phyloP scores from a whole-genome alignment of 192 early-diverging fungal genomes.

The Endogone sp. region DNA sequence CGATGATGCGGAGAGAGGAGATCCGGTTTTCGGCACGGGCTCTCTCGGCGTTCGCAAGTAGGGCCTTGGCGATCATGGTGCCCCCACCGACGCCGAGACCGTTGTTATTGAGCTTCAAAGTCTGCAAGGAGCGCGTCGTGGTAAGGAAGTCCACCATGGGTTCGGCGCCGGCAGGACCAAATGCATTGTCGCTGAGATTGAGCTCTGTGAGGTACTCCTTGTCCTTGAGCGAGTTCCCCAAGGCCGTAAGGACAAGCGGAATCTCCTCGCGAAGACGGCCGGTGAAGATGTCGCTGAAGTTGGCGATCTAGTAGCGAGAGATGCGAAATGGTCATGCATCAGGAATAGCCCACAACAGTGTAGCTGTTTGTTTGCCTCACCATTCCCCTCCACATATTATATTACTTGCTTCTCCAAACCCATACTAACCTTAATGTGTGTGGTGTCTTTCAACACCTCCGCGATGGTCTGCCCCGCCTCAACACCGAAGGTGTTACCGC shows the following conservation, averaged over 20 bases:
- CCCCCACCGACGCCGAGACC: slow-evolving; percentile 93
- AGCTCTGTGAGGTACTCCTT: slow-evolving; percentile 77
- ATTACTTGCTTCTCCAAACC: neutral
- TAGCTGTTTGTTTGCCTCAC: no score
- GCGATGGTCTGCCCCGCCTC: slow-evolving; percentile 84
- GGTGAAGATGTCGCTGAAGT: slow-evolving; percentile 92
- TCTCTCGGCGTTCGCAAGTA: slow-evolving; percentile 72
- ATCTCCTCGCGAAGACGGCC: slow-evolving; percentile 89
- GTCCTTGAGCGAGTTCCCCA: slow-evolving; percentile 80
- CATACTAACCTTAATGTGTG: slow-evolving; percentile 64
- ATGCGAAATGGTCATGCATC: slow-evolving; percentile 6
- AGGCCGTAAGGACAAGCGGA: slow-evolving; percentile 72
- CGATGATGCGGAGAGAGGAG: slow-evolving; percentile 73
- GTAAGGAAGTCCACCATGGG: slow-evolving; percentile 83
- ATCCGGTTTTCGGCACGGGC: slow-evolving; percentile 54
- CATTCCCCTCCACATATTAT: no score
- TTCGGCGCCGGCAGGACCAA: slow-evolving; percentile 90
- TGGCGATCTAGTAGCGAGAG: slow-evolving; percentile 58
- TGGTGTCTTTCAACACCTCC: slow-evolving; percentile 60
- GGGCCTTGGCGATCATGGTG: slow-evolving; percentile 76
- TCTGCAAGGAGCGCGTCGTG: slow-evolving; percentile 75
- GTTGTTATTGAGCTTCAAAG: slow-evolving; percentile 94
- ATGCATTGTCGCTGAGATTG: slow-evolving; percentile 94
- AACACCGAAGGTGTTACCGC: slow-evolving; percentile 92
- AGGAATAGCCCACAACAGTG: no score